These are phyloP conservation scores for Tulasnella sp. DNA, from an alignment of 768 basidiomycete species.

Conservation along the genomic window DNA sequence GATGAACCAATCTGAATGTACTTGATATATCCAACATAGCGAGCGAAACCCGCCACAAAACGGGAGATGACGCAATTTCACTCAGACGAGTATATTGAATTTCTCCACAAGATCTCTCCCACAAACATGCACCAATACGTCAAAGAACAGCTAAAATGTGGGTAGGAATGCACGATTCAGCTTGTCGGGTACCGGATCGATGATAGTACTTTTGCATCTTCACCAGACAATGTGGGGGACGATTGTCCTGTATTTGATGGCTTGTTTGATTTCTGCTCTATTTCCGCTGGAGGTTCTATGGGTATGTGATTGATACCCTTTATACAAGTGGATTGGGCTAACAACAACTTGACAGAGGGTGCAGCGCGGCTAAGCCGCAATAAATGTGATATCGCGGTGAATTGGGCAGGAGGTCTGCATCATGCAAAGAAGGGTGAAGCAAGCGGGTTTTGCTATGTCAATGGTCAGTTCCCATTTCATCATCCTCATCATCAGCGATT, in stretches of 20 bases:
- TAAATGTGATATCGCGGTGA: conserved; percentile 97
- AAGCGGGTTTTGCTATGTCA: conserved; percentile 97
- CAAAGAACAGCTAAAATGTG: conserved; percentile 94
- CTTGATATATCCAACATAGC: conserved; percentile 34
- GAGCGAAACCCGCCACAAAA: conserved; percentile 98
- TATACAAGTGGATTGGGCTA: background rate
- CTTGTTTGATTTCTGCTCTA: conserved; percentile 96
- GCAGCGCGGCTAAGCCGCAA: conserved; percentile 89
- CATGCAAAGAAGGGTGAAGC: conserved; percentile 99
- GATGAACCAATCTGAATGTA: background rate
- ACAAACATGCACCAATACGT: conserved; percentile 89
- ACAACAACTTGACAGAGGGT: conserved; percentile 51
- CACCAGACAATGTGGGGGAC: conserved; percentile 87
- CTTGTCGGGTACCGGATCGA: background rate
- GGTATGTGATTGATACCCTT: conserved; percentile 41
- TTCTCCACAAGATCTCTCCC: conserved; percentile 84
- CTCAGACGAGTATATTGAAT: conserved; percentile 98
- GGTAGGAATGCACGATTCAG: conserved; percentile 19
- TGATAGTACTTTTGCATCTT: background rate
- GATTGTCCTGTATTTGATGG: conserved; percentile 99
- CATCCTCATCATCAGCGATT: background rate
- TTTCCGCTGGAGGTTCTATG: conserved; percentile 99
- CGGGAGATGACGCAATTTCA: conserved; percentile 99
- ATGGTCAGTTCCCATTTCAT: conserved; percentile 43
- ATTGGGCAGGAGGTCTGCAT: conserved; percentile 98